These are phyloP conservation scores for Kwoniella newhampshirensis DNA, from an alignment of 768 basidiomycete genomes.

Conservation along the genomic window DNA sequence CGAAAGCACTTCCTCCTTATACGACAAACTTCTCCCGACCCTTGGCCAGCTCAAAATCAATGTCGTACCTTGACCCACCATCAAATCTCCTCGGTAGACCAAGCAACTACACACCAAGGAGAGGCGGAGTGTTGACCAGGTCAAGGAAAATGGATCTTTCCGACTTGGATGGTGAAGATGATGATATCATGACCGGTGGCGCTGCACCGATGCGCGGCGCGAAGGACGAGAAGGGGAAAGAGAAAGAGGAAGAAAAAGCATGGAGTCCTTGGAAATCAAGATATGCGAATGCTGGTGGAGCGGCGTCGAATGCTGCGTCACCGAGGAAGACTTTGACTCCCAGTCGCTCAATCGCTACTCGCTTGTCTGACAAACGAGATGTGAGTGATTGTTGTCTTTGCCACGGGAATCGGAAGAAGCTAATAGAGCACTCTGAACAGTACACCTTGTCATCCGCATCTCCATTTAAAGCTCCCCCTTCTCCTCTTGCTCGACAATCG, in stretches of 20 bases:
- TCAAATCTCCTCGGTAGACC: constrained; percentile 10
- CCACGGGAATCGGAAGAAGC: background rate
- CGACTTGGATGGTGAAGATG: constrained; percentile 19
- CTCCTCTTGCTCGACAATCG: constrained; percentile 23
- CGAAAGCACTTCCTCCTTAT: background rate
- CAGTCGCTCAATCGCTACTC: constrained; percentile 8
- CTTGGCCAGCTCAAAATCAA: constrained; percentile 18
- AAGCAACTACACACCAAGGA: constrained; percentile 8
- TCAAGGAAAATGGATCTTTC: constrained; percentile 21
- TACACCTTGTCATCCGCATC: constrained; percentile 34
- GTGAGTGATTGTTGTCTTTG: constrained; percentile 10
- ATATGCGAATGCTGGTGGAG: constrained; percentile 14
- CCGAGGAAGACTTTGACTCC: constrained; percentile 20
- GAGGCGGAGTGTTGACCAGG: constrained; percentile 22
- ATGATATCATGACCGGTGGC: background rate
- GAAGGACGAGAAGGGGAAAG: constrained; percentile 6
- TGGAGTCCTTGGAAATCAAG: constrained; percentile 31
- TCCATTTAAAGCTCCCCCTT: constrained; percentile 37
- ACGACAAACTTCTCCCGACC: constrained; percentile 27
- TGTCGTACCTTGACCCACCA: constrained; percentile 29
- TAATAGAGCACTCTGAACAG: constrained; percentile 6
- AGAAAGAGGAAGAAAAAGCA: constrained; percentile 7
- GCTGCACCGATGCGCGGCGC: background rate
- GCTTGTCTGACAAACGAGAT: constrained; percentile 15
- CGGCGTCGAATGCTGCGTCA: constrained; percentile 11